phyloP scores from a whole-genome alignment of 495 filamentous ascomycete species.

The Aspergillus conjunctus region DNA sequence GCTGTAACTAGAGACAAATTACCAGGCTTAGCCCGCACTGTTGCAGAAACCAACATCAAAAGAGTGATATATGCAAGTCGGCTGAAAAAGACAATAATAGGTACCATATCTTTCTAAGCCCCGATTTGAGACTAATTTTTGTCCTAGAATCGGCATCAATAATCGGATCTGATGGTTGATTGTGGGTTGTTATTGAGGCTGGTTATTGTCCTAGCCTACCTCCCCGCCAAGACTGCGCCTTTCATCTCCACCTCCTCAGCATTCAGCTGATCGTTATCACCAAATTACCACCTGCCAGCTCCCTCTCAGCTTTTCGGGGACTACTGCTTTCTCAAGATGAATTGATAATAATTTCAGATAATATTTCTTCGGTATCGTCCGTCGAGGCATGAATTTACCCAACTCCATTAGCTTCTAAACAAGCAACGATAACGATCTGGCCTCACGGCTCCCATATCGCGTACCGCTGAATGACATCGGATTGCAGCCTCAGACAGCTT shows the following conservation, averaged over 20 bases:
- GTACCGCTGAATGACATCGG: conserved; percentile 3
- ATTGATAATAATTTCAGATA: not conserved
- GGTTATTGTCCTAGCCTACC: not conserved
- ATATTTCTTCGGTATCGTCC: not conserved
- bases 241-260: not conserved
- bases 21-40: too few relatives aligned
- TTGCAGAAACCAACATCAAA: too few relatives aligned
- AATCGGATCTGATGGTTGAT: not conserved
- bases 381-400: not conserved
- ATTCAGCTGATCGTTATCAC: not conserved
- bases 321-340: not conserved
- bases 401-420: not conserved
- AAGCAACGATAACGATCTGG: not conserved
- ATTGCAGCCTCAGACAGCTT: not conserved
- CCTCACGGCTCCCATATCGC: not conserved
- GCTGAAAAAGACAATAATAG: not conserved
- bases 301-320: not conserved
- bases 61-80: not conserved
- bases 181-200: not conserved
- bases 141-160: conserved; percentile 1
- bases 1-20: not conserved
- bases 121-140: not conserved
- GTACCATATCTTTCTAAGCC: not conserved
- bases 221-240: not conserved
- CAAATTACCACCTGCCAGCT: not conserved